A percentile compares a stretch with the other conserved stretches of the same genome.
These are phyloP conservation scores for Clitopilus hobsonii DNA, from an alignment of 768 basidiomycete genomes.

Conservation along the genomic window DNA sequence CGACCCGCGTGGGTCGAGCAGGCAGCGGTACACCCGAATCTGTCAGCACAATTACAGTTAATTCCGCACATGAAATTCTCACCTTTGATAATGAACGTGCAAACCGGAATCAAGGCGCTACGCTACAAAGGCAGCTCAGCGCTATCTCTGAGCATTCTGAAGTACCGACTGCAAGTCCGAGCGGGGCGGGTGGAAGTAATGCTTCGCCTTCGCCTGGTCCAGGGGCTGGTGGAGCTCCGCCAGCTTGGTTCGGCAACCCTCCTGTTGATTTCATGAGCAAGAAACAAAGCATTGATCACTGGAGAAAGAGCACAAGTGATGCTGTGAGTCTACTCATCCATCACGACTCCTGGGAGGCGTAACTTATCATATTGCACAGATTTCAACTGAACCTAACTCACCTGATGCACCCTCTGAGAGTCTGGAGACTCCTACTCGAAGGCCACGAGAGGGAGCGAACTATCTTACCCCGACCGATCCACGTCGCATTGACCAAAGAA, in stretches of 20 bases:
- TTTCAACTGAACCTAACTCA: neutral
- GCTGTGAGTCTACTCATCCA: neutral
- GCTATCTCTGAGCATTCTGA: slow-evolving; percentile 15
- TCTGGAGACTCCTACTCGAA: neutral
- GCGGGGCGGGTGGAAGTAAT: slow-evolving; percentile 8
- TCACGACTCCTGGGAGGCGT: neutral
- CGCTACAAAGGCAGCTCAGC: slow-evolving; percentile 8
- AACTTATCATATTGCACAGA: neutral
- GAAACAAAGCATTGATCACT: slow-evolving; percentile 3
- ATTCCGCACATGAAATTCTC: slow-evolving; percentile 8
- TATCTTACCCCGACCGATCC: neutral
- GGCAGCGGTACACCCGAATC: slow-evolving; percentile 1
- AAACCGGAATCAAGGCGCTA: neutral
- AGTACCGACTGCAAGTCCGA: slow-evolving; percentile 6
- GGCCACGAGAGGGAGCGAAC: neutral
- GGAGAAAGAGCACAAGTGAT: slow-evolving; percentile 4
- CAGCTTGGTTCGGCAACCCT: slow-evolving; percentile 7
- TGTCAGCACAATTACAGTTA: neutral
- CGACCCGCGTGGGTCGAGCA: slow-evolving; percentile 6
- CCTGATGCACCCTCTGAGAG: neutral
- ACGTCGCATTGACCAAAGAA: neutral
- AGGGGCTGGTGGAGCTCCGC: slow-evolving; percentile 7
- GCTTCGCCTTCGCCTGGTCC: slow-evolving; percentile 2
- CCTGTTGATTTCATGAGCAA: slow-evolving; percentile 3
- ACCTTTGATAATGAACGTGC: neutral